Conservation (phyloP, 2,329 filamentous ascomycete species). For the Claviceps sp. region DNA sequence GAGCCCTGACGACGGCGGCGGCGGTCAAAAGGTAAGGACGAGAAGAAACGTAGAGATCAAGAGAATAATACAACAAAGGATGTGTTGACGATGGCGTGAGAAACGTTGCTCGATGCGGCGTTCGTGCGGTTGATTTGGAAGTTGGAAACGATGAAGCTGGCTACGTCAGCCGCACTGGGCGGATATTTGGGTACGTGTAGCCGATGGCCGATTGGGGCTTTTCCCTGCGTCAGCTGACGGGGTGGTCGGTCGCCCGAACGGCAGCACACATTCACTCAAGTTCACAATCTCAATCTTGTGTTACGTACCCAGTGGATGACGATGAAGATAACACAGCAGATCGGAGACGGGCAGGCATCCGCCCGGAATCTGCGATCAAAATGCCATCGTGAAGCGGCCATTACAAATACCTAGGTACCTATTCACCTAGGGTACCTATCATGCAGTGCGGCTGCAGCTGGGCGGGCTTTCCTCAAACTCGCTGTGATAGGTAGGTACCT, state of each 20-base stretch:
- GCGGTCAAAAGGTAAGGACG: neutral
- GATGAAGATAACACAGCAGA: too few species aligned
- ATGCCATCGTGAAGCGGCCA: too few species aligned
- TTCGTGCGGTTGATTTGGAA: neutral
- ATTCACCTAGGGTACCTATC: too few species aligned
- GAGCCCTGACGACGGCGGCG: neutral
- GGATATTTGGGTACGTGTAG: neutral
- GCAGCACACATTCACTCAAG: neutral
- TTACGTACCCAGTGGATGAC: too few species aligned
- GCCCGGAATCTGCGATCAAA: too few species aligned
- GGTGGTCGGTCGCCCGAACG: neutral
- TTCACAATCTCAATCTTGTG: too few species aligned
- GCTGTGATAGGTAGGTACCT: too few species aligned
- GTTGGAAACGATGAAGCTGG: neutral
- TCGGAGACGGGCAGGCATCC: too few species aligned
- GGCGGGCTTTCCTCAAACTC: too few species aligned
- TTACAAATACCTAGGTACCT: too few species aligned
- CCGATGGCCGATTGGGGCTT: neutral
- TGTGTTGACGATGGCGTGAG: neutral
- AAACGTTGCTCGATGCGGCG: neutral
- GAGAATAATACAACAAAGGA: neutral
- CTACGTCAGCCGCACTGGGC: neutral
- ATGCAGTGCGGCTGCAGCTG: too few species aligned
- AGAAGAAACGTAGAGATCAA: too few species aligned
- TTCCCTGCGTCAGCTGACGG: neutral